Evolutionary conservation across 1,139 yeast genomes (phyloP).

Genomic region (Yamadazyma blattariae): DNA sequence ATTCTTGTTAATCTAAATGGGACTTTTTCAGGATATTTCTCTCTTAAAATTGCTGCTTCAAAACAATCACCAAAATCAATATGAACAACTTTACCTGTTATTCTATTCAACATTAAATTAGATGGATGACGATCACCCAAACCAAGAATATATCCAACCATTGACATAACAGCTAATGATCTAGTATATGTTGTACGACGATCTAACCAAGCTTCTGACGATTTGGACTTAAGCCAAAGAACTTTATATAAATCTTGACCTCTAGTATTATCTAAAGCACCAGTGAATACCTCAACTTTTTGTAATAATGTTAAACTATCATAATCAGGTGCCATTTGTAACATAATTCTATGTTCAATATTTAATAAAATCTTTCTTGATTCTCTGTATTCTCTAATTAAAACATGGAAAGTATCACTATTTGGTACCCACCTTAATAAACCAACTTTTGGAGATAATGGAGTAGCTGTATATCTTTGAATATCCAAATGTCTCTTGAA

Average conservation of each 20-base stretch:
- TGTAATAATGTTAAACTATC: conserved; percentile 85
- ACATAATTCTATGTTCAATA: conserved; percentile 92
- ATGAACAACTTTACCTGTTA: conserved; percentile 93
- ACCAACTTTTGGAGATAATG: conserved; percentile 97
- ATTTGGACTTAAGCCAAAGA: conserved; percentile 91
- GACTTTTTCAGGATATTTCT: conserved; percentile 96
- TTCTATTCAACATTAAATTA: conserved; percentile 89
- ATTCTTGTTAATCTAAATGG: conserved; percentile 96
- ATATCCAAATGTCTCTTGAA: conserved; percentile 94
- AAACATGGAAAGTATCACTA: conserved; percentile 92
- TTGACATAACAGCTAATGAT: conserved; percentile 96
- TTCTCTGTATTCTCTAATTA: conserved; percentile 90
- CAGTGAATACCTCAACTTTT: conserved; percentile 94
- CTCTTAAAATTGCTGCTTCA: conserved; percentile 95
- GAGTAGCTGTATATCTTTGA: conserved; percentile 89
- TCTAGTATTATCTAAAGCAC: conserved; percentile 91
- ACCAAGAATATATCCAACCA: conserved; percentile 96
- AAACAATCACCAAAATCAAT: conserved; percentile 99
- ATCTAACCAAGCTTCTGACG: conserved; percentile 97
- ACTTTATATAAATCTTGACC: conserved; percentile 97
- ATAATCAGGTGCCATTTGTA: conserved; percentile 98
- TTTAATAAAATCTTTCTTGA: conserved; percentile 84
- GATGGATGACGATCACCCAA: conserved; percentile 98
- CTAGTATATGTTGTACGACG: conserved; percentile 95
- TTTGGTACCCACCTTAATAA: conserved; percentile 96